Base-by-base conservation (phyloP, 1,284 basidiomycete species). In the Chondrostereum purpureum region DNA sequence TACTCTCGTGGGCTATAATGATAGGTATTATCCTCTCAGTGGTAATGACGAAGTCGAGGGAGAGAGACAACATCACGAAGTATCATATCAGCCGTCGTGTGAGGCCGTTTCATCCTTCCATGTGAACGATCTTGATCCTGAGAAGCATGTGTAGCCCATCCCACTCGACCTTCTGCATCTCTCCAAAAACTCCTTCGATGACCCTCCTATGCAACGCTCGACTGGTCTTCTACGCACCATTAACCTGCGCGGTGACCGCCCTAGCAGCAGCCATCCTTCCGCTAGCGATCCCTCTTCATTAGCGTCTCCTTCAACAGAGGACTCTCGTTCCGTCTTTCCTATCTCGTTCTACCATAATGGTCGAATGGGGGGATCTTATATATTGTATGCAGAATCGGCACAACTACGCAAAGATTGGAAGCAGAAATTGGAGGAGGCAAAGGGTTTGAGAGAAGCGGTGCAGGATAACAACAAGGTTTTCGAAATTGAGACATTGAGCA, bases 381-480 rank as follows among this genome's bases (percentile, higher is more conserved):
- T 87, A 1, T 66, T 98, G 4, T 98, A 88, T 63, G 86, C 92
- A 1, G 92, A 97, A 49, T 80, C 83, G 1, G 69, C 77, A 5
- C 73, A 78, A n/a, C 74, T 75, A 2, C 79, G 94, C 1, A 60
- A 69, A 12, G 89, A 93, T 49, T 99, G 96, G 96, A 86, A 88
- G 58, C 72, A 81, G 55, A 93, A 91, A 65, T 66, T 98, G 10
- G 83, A 91, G 49, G 90, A 95, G 62, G 92, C 92, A 5, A 78
- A 92, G 44, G 88, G 85, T 3, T 61, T 96, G 50, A 80, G 93
- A 24, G 79, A 79, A 55, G 86, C 88, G 22, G 88, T 95, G 33
- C 88, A 94, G 56, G 93, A 96, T 53, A 85, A 83, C 22, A 92
- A 91, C 65, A 92, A 91, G 68, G 91, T 92, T 22, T 93, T 95